A percentile compares a stretch with the other conserved stretches of the same genome.
Conservation (phyloP, 768 basidiomycete species). For the Lactarius sp. region DNA sequence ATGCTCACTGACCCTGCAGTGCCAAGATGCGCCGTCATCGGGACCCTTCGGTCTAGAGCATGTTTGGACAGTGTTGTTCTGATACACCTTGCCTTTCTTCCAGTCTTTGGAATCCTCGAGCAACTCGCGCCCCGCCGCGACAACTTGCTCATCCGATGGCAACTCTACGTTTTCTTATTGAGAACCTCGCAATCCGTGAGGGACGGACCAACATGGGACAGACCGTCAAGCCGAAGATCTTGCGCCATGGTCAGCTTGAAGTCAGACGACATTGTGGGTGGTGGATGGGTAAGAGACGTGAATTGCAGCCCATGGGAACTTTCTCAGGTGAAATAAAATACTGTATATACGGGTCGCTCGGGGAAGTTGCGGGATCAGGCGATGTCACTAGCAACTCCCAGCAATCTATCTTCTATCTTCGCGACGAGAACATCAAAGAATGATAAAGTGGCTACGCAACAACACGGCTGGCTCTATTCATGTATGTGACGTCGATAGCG, state of each 20-base stretch:
- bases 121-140: constrained; percentile 50
- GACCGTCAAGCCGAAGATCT: constrained; percentile 39
- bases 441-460: background rate
- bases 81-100: constrained; percentile 63
- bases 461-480: background rate
- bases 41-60: constrained; percentile 47
- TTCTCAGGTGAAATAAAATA: background rate
- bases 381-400: background rate
- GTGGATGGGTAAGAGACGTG: background rate
- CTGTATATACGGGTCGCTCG: background rate
- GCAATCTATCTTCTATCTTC: background rate
- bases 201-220: constrained; percentile 7
- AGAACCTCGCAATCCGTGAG: background rate
- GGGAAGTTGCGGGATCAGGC: background rate
- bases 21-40: constrained; percentile 59
- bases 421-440: background rate
- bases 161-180: constrained; percentile 40
- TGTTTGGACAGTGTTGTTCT: constrained; percentile 52
- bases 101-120: constrained; percentile 54
- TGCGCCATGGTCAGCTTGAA: constrained; percentile 36
- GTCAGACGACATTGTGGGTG: constrained; percentile 25
- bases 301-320: background rate
- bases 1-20: constrained; percentile 65
- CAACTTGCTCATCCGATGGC: constrained; percentile 53
- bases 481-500: background rate